phyloP scores from a whole-genome alignment of 1,284 basidiomycete genomes.

The Porodaedalea pini region DNA sequence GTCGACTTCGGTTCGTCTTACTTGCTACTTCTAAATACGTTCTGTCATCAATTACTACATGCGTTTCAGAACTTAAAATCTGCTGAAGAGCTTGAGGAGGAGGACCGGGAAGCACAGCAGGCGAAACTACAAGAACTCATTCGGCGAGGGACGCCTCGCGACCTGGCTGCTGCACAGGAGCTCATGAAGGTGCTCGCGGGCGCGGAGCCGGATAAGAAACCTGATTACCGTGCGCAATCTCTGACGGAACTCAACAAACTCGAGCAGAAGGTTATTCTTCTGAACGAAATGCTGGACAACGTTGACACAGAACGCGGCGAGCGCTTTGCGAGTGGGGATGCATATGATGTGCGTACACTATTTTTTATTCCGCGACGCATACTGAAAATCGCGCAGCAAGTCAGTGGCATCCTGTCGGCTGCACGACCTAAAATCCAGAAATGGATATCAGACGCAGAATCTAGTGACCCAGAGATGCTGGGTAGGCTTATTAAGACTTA shows the following conservation, averaged over 20 bases:
- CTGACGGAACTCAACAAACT: slow-evolving; percentile 90
- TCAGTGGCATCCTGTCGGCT: slow-evolving; percentile 75
- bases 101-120: slow-evolving; percentile 91
- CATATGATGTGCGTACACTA: slow-evolving; percentile 72
- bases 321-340: slow-evolving; percentile 83
- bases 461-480: slow-evolving; percentile 81
- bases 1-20: slow-evolving; percentile 44
- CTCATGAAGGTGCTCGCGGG: slow-evolving; percentile 96
- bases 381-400: slow-evolving; percentile 59
- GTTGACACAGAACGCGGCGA: slow-evolving; percentile 70
- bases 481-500: slow-evolving; percentile 43
- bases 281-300: slow-evolving; percentile 97
- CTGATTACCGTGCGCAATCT: slow-evolving; percentile 90
- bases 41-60: neutral
- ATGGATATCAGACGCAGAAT: slow-evolving; percentile 94
- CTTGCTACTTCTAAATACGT: neutral
- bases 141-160: slow-evolving; percentile 90
- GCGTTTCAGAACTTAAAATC: slow-evolving; percentile 79
- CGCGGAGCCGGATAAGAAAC: slow-evolving; percentile 91
- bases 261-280: slow-evolving; percentile 88
- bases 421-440: slow-evolving; percentile 96
- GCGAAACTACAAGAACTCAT: slow-evolving; percentile 99
- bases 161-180: slow-evolving; percentile 94
- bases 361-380: slow-evolving; percentile 1
- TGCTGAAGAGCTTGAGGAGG: slow-evolving; percentile 94